Base-by-base conservation (phyloP, 106 monocot genomes). In the Acanthochlamys bracteata region DNA sequence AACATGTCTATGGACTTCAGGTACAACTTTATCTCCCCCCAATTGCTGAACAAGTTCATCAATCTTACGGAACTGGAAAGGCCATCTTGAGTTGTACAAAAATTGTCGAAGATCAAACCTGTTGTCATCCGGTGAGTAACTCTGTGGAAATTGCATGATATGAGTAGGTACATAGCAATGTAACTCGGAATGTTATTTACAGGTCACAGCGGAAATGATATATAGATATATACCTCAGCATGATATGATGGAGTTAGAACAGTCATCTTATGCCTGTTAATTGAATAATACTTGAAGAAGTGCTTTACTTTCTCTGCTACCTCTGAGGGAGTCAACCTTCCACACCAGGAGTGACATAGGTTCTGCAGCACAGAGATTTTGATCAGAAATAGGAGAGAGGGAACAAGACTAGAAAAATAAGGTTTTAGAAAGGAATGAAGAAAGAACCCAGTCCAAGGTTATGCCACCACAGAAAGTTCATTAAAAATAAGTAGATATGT, bases 241-340 rank as follows among this genome's bases (percentile, higher is more conserved):
- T 98, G 96, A 53, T 98, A 92, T 22, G 96, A 98, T 47, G 96
- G 96, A n/a, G 96, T 98, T 42, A 98, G 47, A 20, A 98, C 96
- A 51, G 96, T 98, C 96, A 92, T 98, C 74, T 98, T 98, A 72
- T 98, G 96, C 10, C 96, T 72, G 66, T 98, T 98, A 55, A 98
- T 98, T 0, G 96, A 84, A 60, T 92, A 98, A 57, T 92, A 98
- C 75, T 88, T 98, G 82, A 98, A 98, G 65, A 98, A 98, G 63
- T 98, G 84, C 45, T 98, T 98, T 61, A 98, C 96, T 77, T 98
- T 98, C 15, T 82, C 74, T 49, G 92, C 91, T 45, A 98, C 88
- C 63, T 98, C 91, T 59, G 81, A 66, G 33, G 96, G 96, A 27
- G 88, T 66, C 60, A 88, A 81, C 57, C 23, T 85, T 42, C 85